These are phyloP conservation scores for Arbutus unedo DNA, from an alignment of 148 eudicot species.

Conservation along the genomic window DNA sequence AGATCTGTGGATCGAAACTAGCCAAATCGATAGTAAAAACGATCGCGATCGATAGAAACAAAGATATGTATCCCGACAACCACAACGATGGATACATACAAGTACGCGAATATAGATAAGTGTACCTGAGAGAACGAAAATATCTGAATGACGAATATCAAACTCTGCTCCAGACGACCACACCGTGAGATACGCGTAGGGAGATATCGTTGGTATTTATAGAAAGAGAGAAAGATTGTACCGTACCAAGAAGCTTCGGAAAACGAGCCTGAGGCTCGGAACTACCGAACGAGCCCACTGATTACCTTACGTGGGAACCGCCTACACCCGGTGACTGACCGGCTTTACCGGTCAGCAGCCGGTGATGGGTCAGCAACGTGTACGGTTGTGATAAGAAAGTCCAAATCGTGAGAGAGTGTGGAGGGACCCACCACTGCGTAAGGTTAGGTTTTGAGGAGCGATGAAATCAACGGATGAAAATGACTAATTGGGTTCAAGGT, in stretches of 20 bases:
- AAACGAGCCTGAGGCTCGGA: constrained; percentile 22
- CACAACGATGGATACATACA: no score
- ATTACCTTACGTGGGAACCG: not conserved
- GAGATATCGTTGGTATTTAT: constrained; percentile 2
- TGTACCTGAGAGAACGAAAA: constrained; percentile 14
- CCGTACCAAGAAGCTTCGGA: constrained; percentile 6
- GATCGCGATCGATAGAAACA: not conserved
- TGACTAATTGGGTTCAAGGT: not conserved
- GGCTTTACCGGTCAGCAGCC: constrained; percentile 18
- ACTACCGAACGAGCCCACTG: constrained; percentile 6
- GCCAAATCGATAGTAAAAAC: not conserved
- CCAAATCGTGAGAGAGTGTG: not conserved
- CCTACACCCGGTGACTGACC: not conserved
- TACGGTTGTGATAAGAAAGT: not conserved
- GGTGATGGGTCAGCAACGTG: not conserved
- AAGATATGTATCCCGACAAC: no score
- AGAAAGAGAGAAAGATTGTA: not conserved
- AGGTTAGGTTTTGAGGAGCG: not conserved
- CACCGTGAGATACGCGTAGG: not conserved
- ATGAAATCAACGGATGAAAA: constrained; percentile 1
- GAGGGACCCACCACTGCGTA: constrained; percentile 1
- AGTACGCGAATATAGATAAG: not conserved
- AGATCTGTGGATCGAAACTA: not conserved
- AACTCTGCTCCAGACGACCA: not conserved
- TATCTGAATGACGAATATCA: constrained; percentile 4